Conservation (phyloP, 73 alveolate species). For the Blepharisma stoltei region DNA sequence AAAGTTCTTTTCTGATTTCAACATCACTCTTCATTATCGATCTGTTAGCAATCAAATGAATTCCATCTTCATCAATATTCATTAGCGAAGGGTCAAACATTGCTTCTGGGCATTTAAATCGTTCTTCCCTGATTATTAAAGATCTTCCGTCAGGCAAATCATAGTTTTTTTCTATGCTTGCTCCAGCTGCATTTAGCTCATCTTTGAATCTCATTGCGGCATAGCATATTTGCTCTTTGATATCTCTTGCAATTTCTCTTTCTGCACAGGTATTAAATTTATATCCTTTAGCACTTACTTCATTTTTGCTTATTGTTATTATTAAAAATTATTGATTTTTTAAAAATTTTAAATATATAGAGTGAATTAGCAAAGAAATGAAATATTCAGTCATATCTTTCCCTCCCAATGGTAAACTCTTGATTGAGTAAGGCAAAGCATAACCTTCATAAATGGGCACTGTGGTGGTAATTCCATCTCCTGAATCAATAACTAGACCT, state of each 20-base stretch:
- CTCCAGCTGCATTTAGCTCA: slow-evolving; percentile 67
- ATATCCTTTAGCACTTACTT: slow-evolving; percentile 26
- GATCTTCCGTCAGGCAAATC: slow-evolving; percentile 88
- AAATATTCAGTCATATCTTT: slow-evolving; percentile 84
- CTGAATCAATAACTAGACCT: slow-evolving; percentile 96
- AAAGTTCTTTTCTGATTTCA: slow-evolving; percentile 79
- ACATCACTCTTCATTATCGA: slow-evolving; percentile 93
- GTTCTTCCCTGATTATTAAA: slow-evolving; percentile 56
- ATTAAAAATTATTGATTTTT: too few species aligned
- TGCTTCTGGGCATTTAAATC: slow-evolving; percentile 84
- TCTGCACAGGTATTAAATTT: slow-evolving; percentile 31
- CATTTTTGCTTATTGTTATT: slow-evolving; percentile 13
- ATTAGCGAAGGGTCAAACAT: slow-evolving; percentile 69
- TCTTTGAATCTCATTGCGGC: slow-evolving; percentile 66
- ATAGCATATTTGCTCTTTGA: slow-evolving; percentile 60
- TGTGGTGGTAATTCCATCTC: slow-evolving; percentile 85
- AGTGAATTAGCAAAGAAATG: slow-evolving; percentile 47
- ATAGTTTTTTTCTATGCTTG: slow-evolving; percentile 58
- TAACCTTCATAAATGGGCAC: slow-evolving; percentile 98
- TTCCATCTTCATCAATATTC: slow-evolving; percentile 53
- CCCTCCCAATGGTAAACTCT: slow-evolving; percentile 84
- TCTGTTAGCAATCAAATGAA: slow-evolving; percentile 80
- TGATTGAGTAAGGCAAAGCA: slow-evolving; percentile 91
- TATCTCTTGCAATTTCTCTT: slow-evolving; percentile 48
- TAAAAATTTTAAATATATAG: too few species aligned